A percentile compares a stretch with the other conserved stretches of the same genome.
These are phyloP conservation scores for Cadophora sp. DNA, from an alignment of 2,329 filamentous ascomycete species.

Conservation along the genomic window DNA sequence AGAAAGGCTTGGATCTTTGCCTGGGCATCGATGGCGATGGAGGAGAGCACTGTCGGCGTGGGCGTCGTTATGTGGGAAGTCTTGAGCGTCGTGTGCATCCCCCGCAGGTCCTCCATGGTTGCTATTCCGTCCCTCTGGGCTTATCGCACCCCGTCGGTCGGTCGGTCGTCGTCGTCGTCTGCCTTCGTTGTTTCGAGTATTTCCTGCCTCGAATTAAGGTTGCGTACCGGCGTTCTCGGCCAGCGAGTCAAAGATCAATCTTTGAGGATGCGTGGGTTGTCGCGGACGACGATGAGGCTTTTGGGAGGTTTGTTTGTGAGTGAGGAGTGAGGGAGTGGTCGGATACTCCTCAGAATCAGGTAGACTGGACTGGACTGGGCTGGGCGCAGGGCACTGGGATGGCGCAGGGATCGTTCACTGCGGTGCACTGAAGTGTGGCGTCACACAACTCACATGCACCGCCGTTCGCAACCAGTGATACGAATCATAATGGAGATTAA, in stretches of 20 bases:
- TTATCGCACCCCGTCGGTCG: constrained; percentile 26
- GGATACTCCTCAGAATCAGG: constrained; percentile 3
- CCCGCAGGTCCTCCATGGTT: constrained; percentile 36
- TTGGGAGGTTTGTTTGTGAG: constrained; percentile 17
- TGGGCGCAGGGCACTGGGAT: neutral
- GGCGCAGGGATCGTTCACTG: constrained; percentile 15
- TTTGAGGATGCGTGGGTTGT: constrained; percentile 17
- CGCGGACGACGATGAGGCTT: constrained; percentile 8
- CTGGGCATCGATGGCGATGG: constrained; percentile 19
- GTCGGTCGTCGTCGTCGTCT: constrained; percentile 10
- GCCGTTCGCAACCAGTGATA: constrained; percentile 4
- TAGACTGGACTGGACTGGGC: neutral
- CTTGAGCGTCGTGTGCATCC: constrained; percentile 32
- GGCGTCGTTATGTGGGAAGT: constrained; percentile 30
- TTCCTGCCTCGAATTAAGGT: constrained; percentile 9
- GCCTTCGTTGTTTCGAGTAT: constrained; percentile 5
- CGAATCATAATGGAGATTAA: neutral
- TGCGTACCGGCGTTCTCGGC: constrained; percentile 33
- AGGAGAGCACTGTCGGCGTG: constrained; percentile 20
- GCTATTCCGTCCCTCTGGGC: constrained; percentile 16
- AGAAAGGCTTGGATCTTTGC: constrained; percentile 25
- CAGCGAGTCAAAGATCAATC: constrained; percentile 32
- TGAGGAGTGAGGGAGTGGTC: neutral
- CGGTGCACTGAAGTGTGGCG: constrained; percentile 7
- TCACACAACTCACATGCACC: constrained; percentile 13